Percentiles rank a stretch among this genome's conserved stretches.
phyloP scores from a whole-genome alignment of 345 rosid species.

The Citrus cavaleriei region DNA sequence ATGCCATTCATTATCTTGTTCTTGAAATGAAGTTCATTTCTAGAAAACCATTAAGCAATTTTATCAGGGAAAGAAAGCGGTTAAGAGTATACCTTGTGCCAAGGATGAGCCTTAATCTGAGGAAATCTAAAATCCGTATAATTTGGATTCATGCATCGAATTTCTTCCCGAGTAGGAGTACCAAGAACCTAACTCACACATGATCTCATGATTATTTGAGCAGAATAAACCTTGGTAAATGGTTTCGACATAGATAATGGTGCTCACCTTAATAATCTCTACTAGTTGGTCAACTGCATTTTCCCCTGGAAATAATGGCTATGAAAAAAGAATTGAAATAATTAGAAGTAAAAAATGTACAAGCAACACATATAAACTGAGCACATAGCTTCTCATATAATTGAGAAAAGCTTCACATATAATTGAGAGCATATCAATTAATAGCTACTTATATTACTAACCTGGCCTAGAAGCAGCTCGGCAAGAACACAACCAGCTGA shows the following conservation, averaged over 20 bases:
- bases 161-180: conserved; percentile 91
- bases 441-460: conserved; percentile 21
- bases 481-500: conserved; percentile 93
- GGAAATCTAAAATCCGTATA: conserved; percentile 80
- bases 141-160: conserved; percentile 88
- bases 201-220: background rate
- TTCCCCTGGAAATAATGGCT: conserved; percentile 87
- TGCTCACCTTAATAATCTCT: conserved; percentile 69
- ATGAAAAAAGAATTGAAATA: conserved; percentile 2
- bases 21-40: background rate
- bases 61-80: background rate
- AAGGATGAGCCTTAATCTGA: conserved; percentile 78
- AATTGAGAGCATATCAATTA: no score
- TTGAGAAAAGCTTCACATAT: background rate
- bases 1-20: background rate
- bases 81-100: conserved; percentile 64
- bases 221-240: background rate
- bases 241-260: background rate
- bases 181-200: conserved; percentile 62
- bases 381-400: background rate
- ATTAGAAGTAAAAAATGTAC: background rate
- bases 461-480: conserved; percentile 85
- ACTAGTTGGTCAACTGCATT: conserved; percentile 87
- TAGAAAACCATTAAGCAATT: conserved; percentile 8
- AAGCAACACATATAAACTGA: background rate